Base-by-base conservation (phyloP, 225 moss, liverwort and hornwort genomes). In the Straminergon stramineum region DNA sequence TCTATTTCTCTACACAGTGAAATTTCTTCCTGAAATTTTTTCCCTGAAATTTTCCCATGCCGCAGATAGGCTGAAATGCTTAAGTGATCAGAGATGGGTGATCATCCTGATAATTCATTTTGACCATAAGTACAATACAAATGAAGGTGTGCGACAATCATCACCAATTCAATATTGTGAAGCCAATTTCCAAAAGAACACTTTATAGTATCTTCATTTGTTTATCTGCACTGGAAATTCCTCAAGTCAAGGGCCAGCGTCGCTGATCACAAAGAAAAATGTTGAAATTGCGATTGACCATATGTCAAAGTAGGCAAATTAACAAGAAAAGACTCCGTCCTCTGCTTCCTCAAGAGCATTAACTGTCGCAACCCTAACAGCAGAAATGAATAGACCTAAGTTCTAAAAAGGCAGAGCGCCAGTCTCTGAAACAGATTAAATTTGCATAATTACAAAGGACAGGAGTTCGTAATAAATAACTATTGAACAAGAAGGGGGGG, bases 371-470 rank as follows among this genome's bases (percentile, higher is more conserved):
- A 88, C 88, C 48, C 31, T 39, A 85, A 81, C 45, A 85, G 12
- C 87, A 81, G 61, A 85, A 69, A 83, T 70, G 79, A 41, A 90
- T 15, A 79, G 58, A 60, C 26, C 41, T 43, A 12, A 12, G 60
- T 5, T 78, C 79, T 83, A 30, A 37, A 21, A 73, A 79, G 73
- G 83, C 83, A 86, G 78, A 74, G 66, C 52, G 48, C 9, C 45
- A 93, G 88, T 86, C 89, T 86, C 57, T 75, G 81, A 80, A 79
- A 79, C 65, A 85, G 37, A 75, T 71, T 83, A 85, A 87, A 89
- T 75, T 79, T 89, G 91, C 84, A 88, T 94, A 90, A 89, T 91
- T 94, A 94, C 91, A 91, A 75, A 74, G 63, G 68, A 84, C 81
- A 86, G n/a, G 84, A 91, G 85, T 92, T 93, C 62, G 65, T 91